These are phyloP conservation scores for Fusarium marasasianum DNA, from an alignment of 2,329 filamentous ascomycete species.

Conservation along the genomic window DNA sequence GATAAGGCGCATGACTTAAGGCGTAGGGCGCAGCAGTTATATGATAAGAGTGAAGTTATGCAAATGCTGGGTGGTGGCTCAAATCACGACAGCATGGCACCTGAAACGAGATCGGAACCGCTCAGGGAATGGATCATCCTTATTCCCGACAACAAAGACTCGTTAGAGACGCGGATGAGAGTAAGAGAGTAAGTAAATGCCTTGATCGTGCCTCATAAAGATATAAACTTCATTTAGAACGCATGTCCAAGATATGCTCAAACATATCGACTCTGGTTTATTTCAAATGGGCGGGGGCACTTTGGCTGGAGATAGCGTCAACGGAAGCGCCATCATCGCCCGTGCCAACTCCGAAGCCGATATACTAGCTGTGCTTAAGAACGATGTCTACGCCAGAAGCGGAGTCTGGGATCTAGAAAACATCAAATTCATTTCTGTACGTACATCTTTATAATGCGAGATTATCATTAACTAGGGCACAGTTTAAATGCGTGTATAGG, in stretches of 20 bases:
- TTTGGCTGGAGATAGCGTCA: not conserved
- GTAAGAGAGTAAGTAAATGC: not conserved
- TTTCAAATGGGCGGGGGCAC: conserved; percentile 3
- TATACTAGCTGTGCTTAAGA: not conserved
- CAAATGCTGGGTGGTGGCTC: not conserved
- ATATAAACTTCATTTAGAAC: not conserved
- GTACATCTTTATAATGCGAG: accelerated
- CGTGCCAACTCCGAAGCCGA: not conserved
- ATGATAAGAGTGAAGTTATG: not conserved
- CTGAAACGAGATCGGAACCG: not conserved
- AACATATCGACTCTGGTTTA: not conserved
- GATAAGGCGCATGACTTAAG: accelerated
- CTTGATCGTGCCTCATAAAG: too few relatives aligned
- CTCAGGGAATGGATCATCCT: not conserved
- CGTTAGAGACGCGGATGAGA: not conserved
- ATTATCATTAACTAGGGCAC: not conserved
- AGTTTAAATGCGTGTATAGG: not conserved
- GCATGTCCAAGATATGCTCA: not conserved
- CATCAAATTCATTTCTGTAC: not conserved
- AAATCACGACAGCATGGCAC: not conserved
- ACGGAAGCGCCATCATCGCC: not conserved
- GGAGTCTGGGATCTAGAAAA: not conserved
- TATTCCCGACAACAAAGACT: not conserved
- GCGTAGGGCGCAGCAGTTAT: not conserved
- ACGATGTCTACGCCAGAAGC: not conserved